Evolutionary conservation across 345 rosid genomes (phyloP).

Genomic region (Citropsis articulata): DNA sequence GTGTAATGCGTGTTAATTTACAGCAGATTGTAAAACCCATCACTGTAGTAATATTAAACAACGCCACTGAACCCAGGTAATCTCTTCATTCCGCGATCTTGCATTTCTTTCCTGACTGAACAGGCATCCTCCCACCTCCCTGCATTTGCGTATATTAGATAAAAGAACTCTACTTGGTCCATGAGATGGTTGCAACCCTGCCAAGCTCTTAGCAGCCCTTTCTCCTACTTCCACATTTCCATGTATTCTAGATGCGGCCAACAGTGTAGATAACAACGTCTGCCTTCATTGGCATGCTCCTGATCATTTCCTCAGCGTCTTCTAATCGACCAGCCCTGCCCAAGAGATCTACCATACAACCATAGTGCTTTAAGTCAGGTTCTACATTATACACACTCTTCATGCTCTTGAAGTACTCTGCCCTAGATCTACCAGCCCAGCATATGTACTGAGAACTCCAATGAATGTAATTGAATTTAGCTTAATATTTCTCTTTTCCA

Average conservation of each 20-base stretch:
- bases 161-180: slow-evolving; percentile 63
- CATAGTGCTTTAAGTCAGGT: slow-evolving; percentile 66
- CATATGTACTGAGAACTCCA: slow-evolving; percentile 70
- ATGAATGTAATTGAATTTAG: slow-evolving; percentile 68
- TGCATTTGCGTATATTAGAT: slow-evolving; percentile 76
- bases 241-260: slow-evolving; percentile 63
- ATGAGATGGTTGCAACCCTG: slow-evolving; percentile 55
- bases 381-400: slow-evolving; percentile 41
- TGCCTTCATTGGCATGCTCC: slow-evolving; percentile 70
- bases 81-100: slow-evolving; percentile 46
- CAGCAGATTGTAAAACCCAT: not conserved
- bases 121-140: slow-evolving; percentile 82
- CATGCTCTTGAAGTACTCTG: slow-evolving; percentile 60
- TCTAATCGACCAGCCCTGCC: slow-evolving; percentile 65
- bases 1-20: not conserved
- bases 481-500: slow-evolving; percentile 43
- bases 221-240: slow-evolving; percentile 61
- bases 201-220: slow-evolving; percentile 58
- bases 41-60: slow-evolving; percentile 4
- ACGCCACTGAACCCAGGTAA: slow-evolving; percentile 59
- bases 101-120: slow-evolving; percentile 47
- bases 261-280: slow-evolving; percentile 65
- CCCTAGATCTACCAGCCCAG: slow-evolving; percentile 59
- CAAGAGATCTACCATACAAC: slow-evolving; percentile 70
- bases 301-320: slow-evolving; percentile 61